Evolutionary conservation across 352 stramenopile genomes (phyloP), one percentile per base, ranked within the genome.

Genomic region (Saprolegnia parasitica): DNA sequence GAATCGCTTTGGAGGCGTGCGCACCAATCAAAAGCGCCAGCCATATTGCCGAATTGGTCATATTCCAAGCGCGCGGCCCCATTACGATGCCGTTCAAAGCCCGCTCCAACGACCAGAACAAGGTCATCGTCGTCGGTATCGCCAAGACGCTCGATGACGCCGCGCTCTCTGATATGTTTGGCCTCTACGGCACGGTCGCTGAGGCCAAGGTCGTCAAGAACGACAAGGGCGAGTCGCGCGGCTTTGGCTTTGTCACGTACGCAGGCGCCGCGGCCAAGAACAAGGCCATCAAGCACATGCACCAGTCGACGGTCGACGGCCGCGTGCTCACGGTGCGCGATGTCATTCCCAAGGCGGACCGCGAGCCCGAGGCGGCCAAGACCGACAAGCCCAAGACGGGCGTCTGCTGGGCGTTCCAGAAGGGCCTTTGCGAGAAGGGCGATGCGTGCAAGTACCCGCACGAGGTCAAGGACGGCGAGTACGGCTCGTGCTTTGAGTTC

Each of bases 211-310:
- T 95, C 35, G 84, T 91, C 71, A 72, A 81, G 23, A 82, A 92
- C 61, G 65, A 75, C 46, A 86, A 78, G 23, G 84, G 86, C 50
- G 72, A 77, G 73, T 90, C 84, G 52, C 79, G 79, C 6, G 86
- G 83, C 71, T 93, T 95, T 70, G 86, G 84, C 57, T 95, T 93
- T 61, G 86, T 95, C 60, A 91, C 86, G 29, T 95, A 90, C 77
- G 87, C 81, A 46, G 77, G 80, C 16, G 74, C 75, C 47, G 86
- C 86, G 9, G 76, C 84, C 26, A 91, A 90, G 79, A 80, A 83
- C 29, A 77, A 78, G 13, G 86, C 84, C 24, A 87, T 94, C 56
- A 83, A 88, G 47, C 76, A 79, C 23, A 90, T 91, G 81, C 80
- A 94, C 77, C 78, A 84, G 74, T 90, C 88, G 67, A 74, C 81